phyloP scores from a whole-genome alignment of 257 asterid genomes.

The Solanum verrucosum region DNA sequence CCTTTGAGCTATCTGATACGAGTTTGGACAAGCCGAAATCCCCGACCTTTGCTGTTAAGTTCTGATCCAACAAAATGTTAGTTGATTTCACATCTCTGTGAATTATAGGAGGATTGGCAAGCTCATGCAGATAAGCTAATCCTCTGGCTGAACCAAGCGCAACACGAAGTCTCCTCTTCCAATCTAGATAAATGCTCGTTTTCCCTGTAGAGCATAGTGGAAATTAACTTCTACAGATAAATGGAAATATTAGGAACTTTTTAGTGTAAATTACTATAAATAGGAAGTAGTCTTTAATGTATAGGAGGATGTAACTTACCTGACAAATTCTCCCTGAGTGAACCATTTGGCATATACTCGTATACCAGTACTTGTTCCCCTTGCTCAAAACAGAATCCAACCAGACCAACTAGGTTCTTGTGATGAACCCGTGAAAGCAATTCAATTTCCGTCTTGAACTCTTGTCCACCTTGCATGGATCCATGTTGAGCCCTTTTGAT shows the following conservation, averaged over 20 bases:
- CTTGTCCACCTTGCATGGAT: conserved; percentile 82
- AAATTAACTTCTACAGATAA: neutral
- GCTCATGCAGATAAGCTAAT: conserved; percentile 83
- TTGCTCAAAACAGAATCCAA: conserved; percentile 92
- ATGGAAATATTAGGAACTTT: neutral
- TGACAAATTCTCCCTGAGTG: conserved; percentile 63
- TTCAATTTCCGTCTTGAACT: conserved; percentile 93
- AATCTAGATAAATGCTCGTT: conserved; percentile 63
- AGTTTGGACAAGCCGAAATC: conserved; percentile 93
- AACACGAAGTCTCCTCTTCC: conserved; percentile 74
- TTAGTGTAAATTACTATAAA: neutral
- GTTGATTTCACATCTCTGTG: conserved; percentile 87
- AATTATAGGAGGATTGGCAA: conserved; percentile 87
- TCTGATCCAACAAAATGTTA: conserved; percentile 72
- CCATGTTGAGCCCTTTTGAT: conserved; percentile 80
- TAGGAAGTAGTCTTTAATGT: neutral
- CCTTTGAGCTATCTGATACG: conserved; percentile 70
- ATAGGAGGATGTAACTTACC: conserved; percentile 27
- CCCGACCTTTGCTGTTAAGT: conserved; percentile 86
- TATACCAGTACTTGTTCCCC: conserved; percentile 89
- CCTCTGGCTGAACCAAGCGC: conserved; percentile 96
- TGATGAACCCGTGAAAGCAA: conserved; percentile 93
- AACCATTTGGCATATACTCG: conserved; percentile 80
- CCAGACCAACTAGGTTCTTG: conserved; percentile 82
- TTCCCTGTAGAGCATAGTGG: conserved; percentile 34